phyloP scores from a whole-genome alignment of 2,329 filamentous ascomycete genomes.

The Lojkania enalia region DNA sequence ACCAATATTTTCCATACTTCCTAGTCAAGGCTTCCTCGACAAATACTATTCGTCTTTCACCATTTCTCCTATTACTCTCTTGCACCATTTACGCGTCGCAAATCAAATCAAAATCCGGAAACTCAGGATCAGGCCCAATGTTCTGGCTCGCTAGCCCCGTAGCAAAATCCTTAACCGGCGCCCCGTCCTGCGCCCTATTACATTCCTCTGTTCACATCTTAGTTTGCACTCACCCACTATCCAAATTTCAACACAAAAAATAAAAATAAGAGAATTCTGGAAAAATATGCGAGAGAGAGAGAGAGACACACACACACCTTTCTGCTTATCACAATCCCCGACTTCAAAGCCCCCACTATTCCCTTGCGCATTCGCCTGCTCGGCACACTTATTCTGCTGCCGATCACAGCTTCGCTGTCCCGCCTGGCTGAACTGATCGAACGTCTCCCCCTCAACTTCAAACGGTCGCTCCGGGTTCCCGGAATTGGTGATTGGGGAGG shows the following conservation, averaged over 20 bases:
- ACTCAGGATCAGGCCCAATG: conserved; percentile 42
- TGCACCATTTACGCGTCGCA: conserved; percentile 25
- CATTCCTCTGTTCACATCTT: conserved; percentile 27
- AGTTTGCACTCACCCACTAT: not conserved
- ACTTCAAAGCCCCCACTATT: conserved; percentile 49
- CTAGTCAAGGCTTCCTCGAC: too few relatives aligned
- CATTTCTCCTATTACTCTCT: too few relatives aligned
- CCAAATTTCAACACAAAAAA: conserved; percentile 5
- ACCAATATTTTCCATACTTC: too few relatives aligned
- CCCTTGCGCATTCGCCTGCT: conserved; percentile 52
- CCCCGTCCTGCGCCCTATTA: conserved; percentile 29
- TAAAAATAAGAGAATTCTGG: too few relatives aligned
- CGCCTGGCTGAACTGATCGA: conserved; percentile 50
- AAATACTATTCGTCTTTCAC: too few relatives aligned
- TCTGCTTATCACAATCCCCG: conserved; percentile 60
- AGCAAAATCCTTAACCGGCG: conserved; percentile 32
- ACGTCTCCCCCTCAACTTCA: conserved; percentile 37
- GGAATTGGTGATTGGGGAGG: conserved; percentile 54
- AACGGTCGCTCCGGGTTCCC: conserved; percentile 54
- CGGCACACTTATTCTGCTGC: conserved; percentile 63
- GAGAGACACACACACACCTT: conserved; percentile 30
- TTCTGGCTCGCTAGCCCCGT: conserved; percentile 31
- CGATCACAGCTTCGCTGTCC: conserved; percentile 64
- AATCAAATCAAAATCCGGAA: conserved; percentile 45
- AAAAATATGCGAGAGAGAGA: too few relatives aligned